Evolutionary conservation across 2,329 filamentous ascomycete genomes (phyloP).

Genomic region (Leptographium procerum): DNA sequence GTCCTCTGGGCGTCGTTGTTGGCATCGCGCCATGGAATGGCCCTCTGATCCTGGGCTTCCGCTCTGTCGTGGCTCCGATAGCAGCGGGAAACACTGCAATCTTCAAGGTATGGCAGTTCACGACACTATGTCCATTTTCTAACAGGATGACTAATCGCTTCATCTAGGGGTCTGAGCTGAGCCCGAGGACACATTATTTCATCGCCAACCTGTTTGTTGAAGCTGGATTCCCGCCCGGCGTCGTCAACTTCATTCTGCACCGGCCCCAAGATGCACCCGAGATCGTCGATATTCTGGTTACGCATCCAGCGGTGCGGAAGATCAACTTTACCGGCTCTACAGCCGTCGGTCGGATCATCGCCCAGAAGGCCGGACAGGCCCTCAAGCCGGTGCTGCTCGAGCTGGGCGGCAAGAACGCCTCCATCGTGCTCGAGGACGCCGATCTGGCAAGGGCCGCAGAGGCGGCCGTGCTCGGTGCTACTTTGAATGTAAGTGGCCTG

Average conservation of each 20-base stretch:
- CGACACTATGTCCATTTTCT: no score
- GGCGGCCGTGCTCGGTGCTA: constrained; percentile 57
- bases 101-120: constrained; percentile 41
- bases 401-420: constrained; percentile 70
- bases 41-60: constrained; percentile 40
- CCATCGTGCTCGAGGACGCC: constrained; percentile 71
- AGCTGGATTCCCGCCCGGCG: constrained; percentile 36
- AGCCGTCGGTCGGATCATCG: constrained; percentile 60
- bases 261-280: constrained; percentile 54
- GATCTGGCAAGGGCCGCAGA: constrained; percentile 60
- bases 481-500: constrained; percentile 21
- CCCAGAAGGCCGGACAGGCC: constrained; percentile 54
- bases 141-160: not conserved
- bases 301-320: constrained; percentile 58
- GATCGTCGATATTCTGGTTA: constrained; percentile 57
- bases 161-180: constrained; percentile 3
- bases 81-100: constrained; percentile 70
- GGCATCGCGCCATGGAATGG: constrained; percentile 72
- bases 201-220: constrained; percentile 1
- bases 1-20: constrained; percentile 55
- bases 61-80: constrained; percentile 50
- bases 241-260: constrained; percentile 59
- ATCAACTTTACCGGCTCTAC: constrained; percentile 81
- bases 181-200: constrained; percentile 2
- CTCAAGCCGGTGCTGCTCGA: constrained; percentile 75